A percentile compares a stretch with the other conserved stretches of the same genome.
These are phyloP conservation scores for Chlamydomonas asymmetrica DNA, from an alignment of 139 green algal species.

Conservation along the genomic window DNA sequence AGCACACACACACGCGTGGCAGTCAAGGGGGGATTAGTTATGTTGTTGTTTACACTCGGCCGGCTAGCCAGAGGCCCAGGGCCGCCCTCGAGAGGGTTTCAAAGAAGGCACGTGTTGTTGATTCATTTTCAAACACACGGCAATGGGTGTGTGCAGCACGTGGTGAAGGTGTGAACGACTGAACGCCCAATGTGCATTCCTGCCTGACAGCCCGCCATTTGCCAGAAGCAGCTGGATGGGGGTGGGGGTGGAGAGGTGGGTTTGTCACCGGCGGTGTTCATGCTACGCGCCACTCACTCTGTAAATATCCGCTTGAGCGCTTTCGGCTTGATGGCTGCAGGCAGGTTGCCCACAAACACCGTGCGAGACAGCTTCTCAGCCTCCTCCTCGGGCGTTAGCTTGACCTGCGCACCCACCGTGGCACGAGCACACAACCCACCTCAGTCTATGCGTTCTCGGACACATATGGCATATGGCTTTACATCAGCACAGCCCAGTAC, in stretches of 20 bases:
- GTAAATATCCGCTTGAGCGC: constrained; percentile 61
- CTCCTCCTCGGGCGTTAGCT: constrained; percentile 39
- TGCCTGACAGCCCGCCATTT: too few relatives aligned
- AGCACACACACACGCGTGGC: too few relatives aligned
- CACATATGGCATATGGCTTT: neutral
- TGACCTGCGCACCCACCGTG: neutral
- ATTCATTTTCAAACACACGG: neutral
- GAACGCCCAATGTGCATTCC: too few relatives aligned
- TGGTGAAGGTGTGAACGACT: too few relatives aligned
- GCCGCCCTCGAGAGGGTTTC: too few relatives aligned
- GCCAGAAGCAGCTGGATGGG: too few relatives aligned
- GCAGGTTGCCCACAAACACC: constrained; percentile 93
- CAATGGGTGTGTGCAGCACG: constrained; percentile 6
- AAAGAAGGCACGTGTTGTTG: too few relatives aligned
- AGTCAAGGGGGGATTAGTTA: too few relatives aligned
- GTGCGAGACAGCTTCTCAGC: constrained; percentile 69
- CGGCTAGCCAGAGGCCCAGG: too few relatives aligned
- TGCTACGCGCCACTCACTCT: constrained; percentile 16
- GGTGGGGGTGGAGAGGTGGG: neutral
- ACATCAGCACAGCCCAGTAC: neutral
- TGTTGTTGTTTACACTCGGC: neutral
- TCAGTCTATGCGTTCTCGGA: neutral
- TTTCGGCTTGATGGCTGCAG: constrained; percentile 58
- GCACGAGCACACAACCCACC: neutral
- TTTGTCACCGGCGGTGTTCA: neutral